Evolutionary conservation across 306 rosid genomes (phyloP).

Genomic region (Quercus alba): DNA sequence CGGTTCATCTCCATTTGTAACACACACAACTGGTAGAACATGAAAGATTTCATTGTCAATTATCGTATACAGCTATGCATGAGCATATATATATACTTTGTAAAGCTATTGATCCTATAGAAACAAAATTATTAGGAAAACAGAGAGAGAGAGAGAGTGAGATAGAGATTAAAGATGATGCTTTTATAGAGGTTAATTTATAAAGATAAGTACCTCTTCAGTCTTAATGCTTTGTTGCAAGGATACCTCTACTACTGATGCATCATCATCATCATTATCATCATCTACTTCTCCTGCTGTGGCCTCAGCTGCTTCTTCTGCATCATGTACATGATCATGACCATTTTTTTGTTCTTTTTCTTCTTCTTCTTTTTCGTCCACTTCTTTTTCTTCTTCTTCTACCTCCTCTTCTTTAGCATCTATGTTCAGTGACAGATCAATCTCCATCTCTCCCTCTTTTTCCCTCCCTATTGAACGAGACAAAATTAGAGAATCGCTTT

Average conservation of each 20-base stretch:
- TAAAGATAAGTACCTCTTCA: slow-evolving; percentile 38
- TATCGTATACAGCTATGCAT: background rate
- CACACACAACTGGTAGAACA: slow-evolving; percentile 36
- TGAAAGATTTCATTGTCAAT: background rate
- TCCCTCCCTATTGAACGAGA: slow-evolving; percentile 39
- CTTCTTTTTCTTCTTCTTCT: background rate
- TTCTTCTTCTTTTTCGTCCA: background rate
- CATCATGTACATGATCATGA: background rate
- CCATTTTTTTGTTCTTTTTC: background rate
- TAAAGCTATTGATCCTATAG: background rate
- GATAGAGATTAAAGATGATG: background rate
- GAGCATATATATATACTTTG: background rate
- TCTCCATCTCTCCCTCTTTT: slow-evolving; percentile 43
- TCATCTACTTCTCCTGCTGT: slow-evolving; percentile 52
- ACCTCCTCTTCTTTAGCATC: slow-evolving; percentile 20
- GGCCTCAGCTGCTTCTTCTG: slow-evolving; percentile 36
- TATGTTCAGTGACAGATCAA: slow-evolving; percentile 74
- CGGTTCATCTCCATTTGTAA: slow-evolving; percentile 75
- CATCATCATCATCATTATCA: slow-evolving; percentile 41
- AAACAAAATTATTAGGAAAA: background rate
- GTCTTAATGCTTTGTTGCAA: slow-evolving; percentile 37
- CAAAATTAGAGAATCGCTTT: slow-evolving; percentile 33
- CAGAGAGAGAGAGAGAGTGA: background rate
- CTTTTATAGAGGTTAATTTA: background rate
- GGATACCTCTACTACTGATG: slow-evolving; percentile 38